Conservation (phyloP, 371 early-diverging fungal genomes). For the Mucor piriformis region DNA sequence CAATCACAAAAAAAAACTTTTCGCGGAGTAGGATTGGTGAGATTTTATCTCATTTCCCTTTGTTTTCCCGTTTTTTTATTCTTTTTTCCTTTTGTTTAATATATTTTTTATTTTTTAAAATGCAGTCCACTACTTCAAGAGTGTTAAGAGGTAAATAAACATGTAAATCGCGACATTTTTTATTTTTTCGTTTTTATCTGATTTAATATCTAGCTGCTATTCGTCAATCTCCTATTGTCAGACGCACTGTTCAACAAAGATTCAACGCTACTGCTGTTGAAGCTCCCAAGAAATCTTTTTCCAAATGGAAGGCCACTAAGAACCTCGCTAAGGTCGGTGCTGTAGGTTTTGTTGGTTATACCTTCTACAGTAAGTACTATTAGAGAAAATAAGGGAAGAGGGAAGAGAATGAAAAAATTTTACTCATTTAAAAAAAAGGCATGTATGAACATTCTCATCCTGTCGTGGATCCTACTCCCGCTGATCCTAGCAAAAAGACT, state of each 20-base stretch:
- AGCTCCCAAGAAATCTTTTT: constrained; percentile 8
- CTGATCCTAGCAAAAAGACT: constrained; percentile 79
- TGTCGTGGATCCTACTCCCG: constrained; percentile 61
- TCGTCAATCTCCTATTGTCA: constrained; percentile 27
- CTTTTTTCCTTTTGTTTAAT: constrained; percentile 8
- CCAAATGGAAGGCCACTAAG: constrained; percentile 28
- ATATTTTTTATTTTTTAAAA: constrained; percentile 5
- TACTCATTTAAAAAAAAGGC: constrained; percentile 7
- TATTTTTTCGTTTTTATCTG: background rate
- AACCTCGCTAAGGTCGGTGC: constrained; percentile 19
- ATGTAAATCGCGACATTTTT: background rate
- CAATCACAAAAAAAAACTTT: too few species aligned
- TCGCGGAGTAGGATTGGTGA: background rate
- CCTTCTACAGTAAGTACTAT: constrained; percentile 22
- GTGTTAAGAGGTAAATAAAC: constrained; percentile 16
- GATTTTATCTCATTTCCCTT: constrained; percentile 8
- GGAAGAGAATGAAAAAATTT: too few species aligned
- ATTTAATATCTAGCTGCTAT: constrained; percentile 12
- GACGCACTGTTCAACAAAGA: constrained; percentile 26
- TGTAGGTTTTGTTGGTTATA: constrained; percentile 23
- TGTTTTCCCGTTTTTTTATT: constrained; percentile 15
- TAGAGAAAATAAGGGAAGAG: background rate
- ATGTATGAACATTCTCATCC: constrained; percentile 65
- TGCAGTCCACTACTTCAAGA: constrained; percentile 14
- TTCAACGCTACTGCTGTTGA: constrained; percentile 20